These are phyloP conservation scores for Aspergillus phoenicis DNA, from an alignment of 2,329 filamentous ascomycete species.

Conservation along the genomic window DNA sequence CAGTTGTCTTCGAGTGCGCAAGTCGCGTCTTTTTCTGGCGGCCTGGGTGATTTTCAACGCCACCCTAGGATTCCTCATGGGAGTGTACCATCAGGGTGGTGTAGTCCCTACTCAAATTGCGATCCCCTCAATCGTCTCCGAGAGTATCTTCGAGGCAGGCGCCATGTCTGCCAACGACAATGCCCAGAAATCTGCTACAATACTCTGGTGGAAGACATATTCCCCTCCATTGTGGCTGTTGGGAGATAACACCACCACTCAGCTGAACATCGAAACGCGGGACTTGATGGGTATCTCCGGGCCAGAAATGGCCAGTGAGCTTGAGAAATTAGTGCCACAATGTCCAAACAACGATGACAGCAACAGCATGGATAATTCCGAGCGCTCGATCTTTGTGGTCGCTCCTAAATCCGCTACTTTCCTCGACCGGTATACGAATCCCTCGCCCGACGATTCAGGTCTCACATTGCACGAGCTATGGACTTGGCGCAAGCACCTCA, in stretches of 20 bases:
- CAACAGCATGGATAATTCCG: background rate
- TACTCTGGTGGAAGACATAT: slow-evolving; percentile 60
- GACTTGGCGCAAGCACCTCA: slow-evolving; percentile 51
- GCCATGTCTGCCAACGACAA: background rate
- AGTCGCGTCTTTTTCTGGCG: slow-evolving; percentile 44
- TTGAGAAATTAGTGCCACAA: slow-evolving; percentile 38
- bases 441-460: slow-evolving; percentile 21
- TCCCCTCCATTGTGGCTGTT: slow-evolving; percentile 56
- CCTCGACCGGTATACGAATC: slow-evolving; percentile 41
- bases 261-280: slow-evolving; percentile 42
- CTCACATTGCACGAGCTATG: slow-evolving; percentile 45
- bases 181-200: slow-evolving; percentile 34
- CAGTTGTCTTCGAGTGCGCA: slow-evolving; percentile 49
- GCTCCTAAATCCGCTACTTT: slow-evolving; percentile 50
- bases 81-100: slow-evolving; percentile 57
- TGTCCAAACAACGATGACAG: slow-evolving; percentile 27
- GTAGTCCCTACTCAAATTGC: slow-evolving; percentile 53
- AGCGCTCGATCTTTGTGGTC: slow-evolving; percentile 43
- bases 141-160: slow-evolving; percentile 24
- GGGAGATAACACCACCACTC: slow-evolving; percentile 38
- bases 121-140: slow-evolving; percentile 43
- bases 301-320: slow-evolving; percentile 41
- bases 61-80: slow-evolving; percentile 52
- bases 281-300: slow-evolving; percentile 55
- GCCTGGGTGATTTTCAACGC: slow-evolving; percentile 55